Base-by-base conservation (phyloP, 352 stramenopile genomes). In the Blastocystis sp. region DNA sequence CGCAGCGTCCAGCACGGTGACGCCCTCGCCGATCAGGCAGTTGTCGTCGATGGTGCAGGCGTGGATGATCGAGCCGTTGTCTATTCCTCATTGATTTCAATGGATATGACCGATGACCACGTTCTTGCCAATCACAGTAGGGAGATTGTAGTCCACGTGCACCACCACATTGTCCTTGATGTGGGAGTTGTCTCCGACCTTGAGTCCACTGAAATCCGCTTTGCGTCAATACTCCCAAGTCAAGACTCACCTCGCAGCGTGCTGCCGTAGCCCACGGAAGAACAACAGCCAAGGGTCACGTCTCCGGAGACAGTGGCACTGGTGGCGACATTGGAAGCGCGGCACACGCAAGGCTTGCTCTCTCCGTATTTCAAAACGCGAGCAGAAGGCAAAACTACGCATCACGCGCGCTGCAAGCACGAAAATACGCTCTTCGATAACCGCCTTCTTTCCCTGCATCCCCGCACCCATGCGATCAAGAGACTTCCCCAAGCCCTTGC, bases 21-120 rank as follows among this genome's bases (percentile, higher is more conserved):
- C 68, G 34, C 78, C 78, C 40, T 76, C 78, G 57, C 78, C 78
- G 43, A 88, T 79, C 21, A 88, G 34, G 45, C 78, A 88, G 52
- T 88, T 88, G 68, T 88, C 62, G n/a, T 79, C 78, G 54, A 88
- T 88, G 19, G 78, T 88, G 68, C 64, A 76, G 2, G 78, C 78
- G 60, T 88, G 78, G 48, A 88, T 79, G 52, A 79, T 88, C 2
- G 64, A 40, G 17, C 78, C 78, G 21, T 79, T 88, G 34, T 61
- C 78, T 79, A 78, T 3, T 14, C 9, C 24, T 45, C n/a, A 76
- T 14, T 1, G 0, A 0, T 0, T 6, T 1, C n/a, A 10, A 28
- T 2, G 60, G 43, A 10, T 3, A 3, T 21, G 79, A 88, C 78
- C 78, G 54, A 88, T 88, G 9, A 88, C 59, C 21, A 61, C 57